phyloP scores from a whole-genome alignment of 2,329 filamentous ascomycete species.

The Ophiocordyceps unilateralis region DNA sequence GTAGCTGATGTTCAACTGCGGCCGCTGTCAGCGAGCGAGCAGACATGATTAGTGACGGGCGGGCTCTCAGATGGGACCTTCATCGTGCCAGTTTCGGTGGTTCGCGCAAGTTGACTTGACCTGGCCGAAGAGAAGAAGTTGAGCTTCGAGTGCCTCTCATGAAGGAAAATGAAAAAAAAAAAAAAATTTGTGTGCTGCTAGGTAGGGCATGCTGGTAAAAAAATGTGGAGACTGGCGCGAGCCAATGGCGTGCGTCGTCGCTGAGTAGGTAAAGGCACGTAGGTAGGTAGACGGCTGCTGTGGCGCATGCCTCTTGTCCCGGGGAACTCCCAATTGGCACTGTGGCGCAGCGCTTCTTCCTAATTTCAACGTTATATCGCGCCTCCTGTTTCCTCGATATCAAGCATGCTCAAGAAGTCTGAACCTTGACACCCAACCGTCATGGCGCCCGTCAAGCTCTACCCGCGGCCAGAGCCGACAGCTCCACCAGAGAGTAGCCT shows the following conservation, averaged over 20 bases:
- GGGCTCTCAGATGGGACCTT: too few species aligned
- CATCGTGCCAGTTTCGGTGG: conserved; percentile 27
- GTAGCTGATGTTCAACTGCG: conserved; percentile 54
- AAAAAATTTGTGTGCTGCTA: conserved; percentile 26
- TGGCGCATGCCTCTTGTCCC: neutral
- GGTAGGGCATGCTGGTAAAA: conserved; percentile 14
- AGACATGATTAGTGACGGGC: too few species aligned
- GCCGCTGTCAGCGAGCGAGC: conserved; percentile 19
- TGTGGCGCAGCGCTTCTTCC: neutral
- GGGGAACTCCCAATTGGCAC: neutral
- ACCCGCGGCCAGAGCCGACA: conserved; percentile 16
- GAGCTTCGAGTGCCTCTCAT: conserved; percentile 5
- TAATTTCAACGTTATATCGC: neutral
- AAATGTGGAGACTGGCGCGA: conserved; percentile 3
- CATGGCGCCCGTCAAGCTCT: conserved; percentile 23
- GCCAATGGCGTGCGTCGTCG: conserved; percentile 19
- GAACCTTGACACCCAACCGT: too few species aligned
- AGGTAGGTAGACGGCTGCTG: neutral
- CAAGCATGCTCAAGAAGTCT: neutral
- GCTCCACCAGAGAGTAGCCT: conserved; percentile 6
- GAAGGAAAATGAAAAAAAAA: conserved; percentile 16
- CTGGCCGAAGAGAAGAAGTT: conserved; percentile 20
- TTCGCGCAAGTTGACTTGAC: conserved; percentile 27
- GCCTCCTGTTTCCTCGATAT: neutral
- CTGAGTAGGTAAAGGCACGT: neutral